Evolutionary conservation across 1,139 yeast genomes (phyloP).

Genomic region (Hansenula lynferdii): DNA sequence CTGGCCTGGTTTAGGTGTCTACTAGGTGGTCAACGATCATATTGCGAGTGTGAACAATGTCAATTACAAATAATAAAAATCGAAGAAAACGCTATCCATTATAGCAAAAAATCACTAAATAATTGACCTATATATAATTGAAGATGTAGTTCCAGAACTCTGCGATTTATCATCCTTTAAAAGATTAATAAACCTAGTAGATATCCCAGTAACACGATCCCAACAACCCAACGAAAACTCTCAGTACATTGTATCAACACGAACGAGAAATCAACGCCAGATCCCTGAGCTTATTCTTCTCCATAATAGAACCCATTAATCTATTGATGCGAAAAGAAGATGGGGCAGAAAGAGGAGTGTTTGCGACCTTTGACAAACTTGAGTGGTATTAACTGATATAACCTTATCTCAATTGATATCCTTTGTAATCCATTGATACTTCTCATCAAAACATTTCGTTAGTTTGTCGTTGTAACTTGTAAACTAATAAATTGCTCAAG

Average conservation of each 20-base stretch:
- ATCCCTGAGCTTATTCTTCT: constrained; percentile 53
- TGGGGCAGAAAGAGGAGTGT: constrained; percentile 76
- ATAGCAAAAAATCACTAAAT: no score
- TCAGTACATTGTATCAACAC: constrained; percentile 1
- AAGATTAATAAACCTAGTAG: not conserved
- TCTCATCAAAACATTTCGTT: not conserved
- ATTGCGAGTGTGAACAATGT: no score
- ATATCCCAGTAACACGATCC: constrained; percentile 1
- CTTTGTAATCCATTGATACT: not conserved
- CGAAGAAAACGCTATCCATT: no score
- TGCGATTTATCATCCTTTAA: not conserved
- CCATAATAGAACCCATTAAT: constrained; percentile 62
- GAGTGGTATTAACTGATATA: not conserved
- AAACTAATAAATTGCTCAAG: no score
- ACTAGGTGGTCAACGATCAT: no score
- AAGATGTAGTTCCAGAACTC: constrained; percentile 1
- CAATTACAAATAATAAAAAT: no score
- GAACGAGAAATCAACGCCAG: not conserved
- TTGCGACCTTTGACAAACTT: not conserved
- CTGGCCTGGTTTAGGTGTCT: no score
- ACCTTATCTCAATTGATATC: not conserved
- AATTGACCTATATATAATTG: no score
- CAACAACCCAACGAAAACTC: not conserved
- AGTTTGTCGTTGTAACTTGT: not conserved
- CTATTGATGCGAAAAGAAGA: constrained; percentile 43